phyloP scores from a whole-genome alignment of 768 basidiomycete species.

The Clavulina sp. region DNA sequence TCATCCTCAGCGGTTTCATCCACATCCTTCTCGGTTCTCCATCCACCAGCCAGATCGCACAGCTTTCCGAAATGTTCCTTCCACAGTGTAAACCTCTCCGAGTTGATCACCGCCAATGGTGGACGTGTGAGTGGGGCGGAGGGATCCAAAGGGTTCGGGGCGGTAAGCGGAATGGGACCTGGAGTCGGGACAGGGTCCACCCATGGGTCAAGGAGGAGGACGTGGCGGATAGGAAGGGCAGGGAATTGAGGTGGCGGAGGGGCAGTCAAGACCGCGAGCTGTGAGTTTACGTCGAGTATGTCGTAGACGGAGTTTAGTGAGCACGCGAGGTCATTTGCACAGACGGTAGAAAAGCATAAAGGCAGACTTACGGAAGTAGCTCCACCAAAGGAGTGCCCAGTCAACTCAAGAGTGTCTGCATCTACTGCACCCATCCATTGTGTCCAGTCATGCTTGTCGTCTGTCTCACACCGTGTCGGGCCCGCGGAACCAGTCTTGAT shows the following conservation, averaged over 20 bases:
- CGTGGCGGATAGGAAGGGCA: slow-evolving; percentile 36
- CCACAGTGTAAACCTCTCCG: slow-evolving; percentile 67
- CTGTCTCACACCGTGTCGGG: slow-evolving; percentile 22
- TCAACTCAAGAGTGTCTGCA: slow-evolving; percentile 23
- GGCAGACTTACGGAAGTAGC: slow-evolving; percentile 29
- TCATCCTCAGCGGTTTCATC: too few species aligned
- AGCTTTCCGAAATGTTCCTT: slow-evolving; percentile 49
- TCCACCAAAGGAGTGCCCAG: slow-evolving; percentile 41
- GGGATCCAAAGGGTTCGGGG: slow-evolving; percentile 6
- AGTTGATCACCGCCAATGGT: slow-evolving; percentile 49
- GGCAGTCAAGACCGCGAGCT: slow-evolving; percentile 43
- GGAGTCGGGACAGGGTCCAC: slow-evolving; percentile 53
- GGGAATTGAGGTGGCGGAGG: slow-evolving; percentile 25
- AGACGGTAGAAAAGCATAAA: neutral
- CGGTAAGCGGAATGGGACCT: slow-evolving; percentile 23
- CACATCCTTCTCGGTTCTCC: slow-evolving; percentile 27
- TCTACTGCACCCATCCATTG: slow-evolving; percentile 16
- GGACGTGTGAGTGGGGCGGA: slow-evolving; percentile 15
- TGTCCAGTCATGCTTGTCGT: slow-evolving; percentile 14
- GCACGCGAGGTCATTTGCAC: neutral
- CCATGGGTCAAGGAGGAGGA: slow-evolving; percentile 69
- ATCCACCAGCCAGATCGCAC: slow-evolving; percentile 32
- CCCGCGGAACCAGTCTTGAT: slow-evolving; percentile 15
- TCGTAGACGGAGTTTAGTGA: neutral
- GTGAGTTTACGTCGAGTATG: neutral